Evolutionary conservation across 2,329 filamentous ascomycete species (phyloP), one percentile per base, ranked within the genome.

Genomic region (Coniochaeta pulveracea): DNA sequence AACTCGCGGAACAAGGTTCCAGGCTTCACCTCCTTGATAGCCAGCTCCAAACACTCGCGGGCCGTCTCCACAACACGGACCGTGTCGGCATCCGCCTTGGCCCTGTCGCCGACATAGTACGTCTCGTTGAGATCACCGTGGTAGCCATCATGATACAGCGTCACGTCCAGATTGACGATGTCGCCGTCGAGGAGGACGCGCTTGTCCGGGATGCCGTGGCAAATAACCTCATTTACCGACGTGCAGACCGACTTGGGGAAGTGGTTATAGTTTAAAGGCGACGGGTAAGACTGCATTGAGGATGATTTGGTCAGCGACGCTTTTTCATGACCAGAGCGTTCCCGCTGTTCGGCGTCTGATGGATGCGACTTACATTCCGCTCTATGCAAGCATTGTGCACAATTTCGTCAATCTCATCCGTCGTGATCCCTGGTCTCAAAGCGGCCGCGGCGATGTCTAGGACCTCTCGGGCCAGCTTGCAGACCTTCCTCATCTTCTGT

Each of bases 231-330:
- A 64, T 98, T 98, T 32, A 84, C 63, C 3, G 89, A 96, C 3
- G 89, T 96, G 61, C 91, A 98, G 41, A 95, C 84, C 0, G 91
- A 98, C 63, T 98, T 98, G 43, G 91, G 91, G 61, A 96, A 98
- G 57, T 88, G 69, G 64, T 84, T 83, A 62, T 96, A 96, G 21
- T 33, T 33, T 6, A 33, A 22, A 11, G 47, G 47, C 4, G 47
- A 49, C 5, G 47, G 47, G 31, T 49, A 49, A 9, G 47, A 45
- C 46, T 49, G 30, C 12, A 7, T 5, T n/a, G n/a, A n/a, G n/a
- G n/a, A n/a, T 10, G 34, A 33, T 17, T n/a, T n/a, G n/a, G n/a
- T n/a, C n/a, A n/a, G n/a, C n/a, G n/a, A n/a, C n/a, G n/a, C n/a
- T n/a, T n/a, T n/a, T n/a, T n/a, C n/a, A n/a, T n/a, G n/a, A n/a